Conservation (phyloP, 163 green algal genomes). For the Chloromonas sp. region DNA sequence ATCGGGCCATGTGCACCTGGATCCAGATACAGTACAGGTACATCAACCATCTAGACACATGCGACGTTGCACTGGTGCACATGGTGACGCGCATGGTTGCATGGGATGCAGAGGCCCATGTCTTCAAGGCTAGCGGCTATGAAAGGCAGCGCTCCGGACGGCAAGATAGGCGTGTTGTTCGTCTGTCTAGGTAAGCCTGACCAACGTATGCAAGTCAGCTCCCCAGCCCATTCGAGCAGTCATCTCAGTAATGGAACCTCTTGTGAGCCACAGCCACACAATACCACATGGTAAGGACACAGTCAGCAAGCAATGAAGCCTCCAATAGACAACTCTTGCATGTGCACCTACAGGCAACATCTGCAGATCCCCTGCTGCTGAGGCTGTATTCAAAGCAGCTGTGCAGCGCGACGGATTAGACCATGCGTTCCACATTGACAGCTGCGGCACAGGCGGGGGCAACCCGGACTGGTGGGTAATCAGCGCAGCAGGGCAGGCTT, state of each 20-base stretch:
- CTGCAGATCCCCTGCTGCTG: conserved; percentile 83
- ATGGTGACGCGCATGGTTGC: too few relatives aligned
- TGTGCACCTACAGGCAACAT: conserved; percentile 71
- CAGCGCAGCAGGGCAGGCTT: not conserved
- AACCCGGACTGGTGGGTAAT: conserved; percentile 29
- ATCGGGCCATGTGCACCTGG: too few relatives aligned
- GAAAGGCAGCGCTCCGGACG: not conserved
- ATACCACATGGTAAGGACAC: not conserved
- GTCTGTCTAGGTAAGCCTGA: conserved; percentile 56
- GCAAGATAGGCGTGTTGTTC: conserved; percentile 65
- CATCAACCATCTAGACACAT: too few relatives aligned
- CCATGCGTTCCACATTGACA: conserved; percentile 84
- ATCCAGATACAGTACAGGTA: too few relatives aligned
- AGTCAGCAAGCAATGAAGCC: not conserved
- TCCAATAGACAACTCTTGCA: not conserved
- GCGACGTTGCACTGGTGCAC: too few relatives aligned
- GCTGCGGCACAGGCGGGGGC: conserved; percentile 86
- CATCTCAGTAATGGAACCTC: not conserved
- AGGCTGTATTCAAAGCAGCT: conserved; percentile 81
- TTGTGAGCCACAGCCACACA: not conserved
- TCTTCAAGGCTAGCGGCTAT: not conserved
- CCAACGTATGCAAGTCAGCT: not conserved
- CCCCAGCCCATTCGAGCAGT: not conserved
- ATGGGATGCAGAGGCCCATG: too few relatives aligned
- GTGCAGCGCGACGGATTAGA: conserved; percentile 62